These are phyloP conservation scores for Cutaneotrichosporon dermatis DNA, from an alignment of 1,284 basidiomycete species.

Conservation along the genomic window DNA sequence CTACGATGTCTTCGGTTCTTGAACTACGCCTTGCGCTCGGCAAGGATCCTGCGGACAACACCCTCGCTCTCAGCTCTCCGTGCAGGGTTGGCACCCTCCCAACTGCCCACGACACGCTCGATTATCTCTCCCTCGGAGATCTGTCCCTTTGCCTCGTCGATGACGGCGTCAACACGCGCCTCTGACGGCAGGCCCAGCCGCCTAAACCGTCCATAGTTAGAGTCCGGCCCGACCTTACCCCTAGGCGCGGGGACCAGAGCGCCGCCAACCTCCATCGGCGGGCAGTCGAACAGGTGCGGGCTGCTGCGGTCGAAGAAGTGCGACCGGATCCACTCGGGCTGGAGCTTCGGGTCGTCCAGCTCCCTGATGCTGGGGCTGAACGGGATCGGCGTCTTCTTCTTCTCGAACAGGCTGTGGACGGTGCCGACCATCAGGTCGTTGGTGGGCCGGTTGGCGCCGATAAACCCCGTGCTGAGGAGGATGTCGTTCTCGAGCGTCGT, in stretches of 20 bases:
- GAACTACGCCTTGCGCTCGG: neutral
- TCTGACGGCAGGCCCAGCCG: conserved; percentile 46
- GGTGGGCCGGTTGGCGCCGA: neutral
- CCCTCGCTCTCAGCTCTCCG: conserved; percentile 26
- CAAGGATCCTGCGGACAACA: neutral
- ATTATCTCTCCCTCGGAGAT: conserved; percentile 31
- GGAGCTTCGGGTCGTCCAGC: neutral
- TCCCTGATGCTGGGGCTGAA: conserved; percentile 4
- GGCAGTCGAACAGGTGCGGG: conserved; percentile 62
- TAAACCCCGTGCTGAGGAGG: neutral
- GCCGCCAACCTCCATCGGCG: conserved; percentile 16
- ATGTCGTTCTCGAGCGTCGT: conserved; percentile 5
- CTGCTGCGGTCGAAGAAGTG: conserved; percentile 50
- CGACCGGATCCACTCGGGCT: neutral
- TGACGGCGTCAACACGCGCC: conserved; percentile 28
- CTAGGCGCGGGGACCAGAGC: neutral
- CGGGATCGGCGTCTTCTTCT: conserved; percentile 10
- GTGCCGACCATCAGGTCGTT: conserved; percentile 6
- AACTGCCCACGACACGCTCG: conserved; percentile 27
- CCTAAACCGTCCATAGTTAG: conserved; percentile 46
- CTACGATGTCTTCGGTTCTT: neutral
- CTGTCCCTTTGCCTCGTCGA: conserved; percentile 40
- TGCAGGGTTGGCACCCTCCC: conserved; percentile 21
- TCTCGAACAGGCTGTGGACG: conserved; percentile 7
- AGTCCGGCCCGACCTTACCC: conserved; percentile 18